Conservation (phyloP, 768 basidiomycete species). For the Macrolepiota albuminosa region DNA sequence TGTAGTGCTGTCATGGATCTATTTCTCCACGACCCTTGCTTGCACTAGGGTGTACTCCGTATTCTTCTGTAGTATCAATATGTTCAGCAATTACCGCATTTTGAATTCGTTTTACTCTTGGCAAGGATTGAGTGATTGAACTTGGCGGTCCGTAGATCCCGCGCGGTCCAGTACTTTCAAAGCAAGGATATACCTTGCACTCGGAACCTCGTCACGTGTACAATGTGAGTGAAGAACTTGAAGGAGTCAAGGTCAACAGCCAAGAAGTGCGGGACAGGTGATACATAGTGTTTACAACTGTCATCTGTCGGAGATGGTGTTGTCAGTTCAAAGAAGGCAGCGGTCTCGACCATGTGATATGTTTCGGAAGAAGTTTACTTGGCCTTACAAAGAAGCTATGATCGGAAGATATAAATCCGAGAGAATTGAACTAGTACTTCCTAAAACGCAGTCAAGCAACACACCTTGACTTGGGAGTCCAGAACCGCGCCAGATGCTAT, state of each 20-base stretch:
- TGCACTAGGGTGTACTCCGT: too few relatives aligned
- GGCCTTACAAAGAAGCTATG: background rate
- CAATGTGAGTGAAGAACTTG: background rate
- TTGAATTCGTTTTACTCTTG: background rate
- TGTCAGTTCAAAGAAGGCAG: background rate
- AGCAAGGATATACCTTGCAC: background rate
- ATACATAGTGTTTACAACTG: background rate
- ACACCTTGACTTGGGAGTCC: background rate
- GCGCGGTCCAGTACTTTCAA: background rate
- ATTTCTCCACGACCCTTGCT: background rate
- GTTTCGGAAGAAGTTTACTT: background rate
- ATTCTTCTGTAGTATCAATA: background rate
- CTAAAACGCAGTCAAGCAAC: background rate
- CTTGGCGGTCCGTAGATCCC: background rate
- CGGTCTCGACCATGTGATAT: background rate
- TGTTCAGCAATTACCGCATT: background rate
- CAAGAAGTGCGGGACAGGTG: conserved; percentile 1
- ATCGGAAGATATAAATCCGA: too few relatives aligned
- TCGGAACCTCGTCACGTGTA: background rate
- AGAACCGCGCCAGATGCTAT: background rate
- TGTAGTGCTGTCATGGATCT: background rate
- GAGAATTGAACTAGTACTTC: background rate
- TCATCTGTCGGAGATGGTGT: background rate
- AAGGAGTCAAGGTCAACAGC: background rate
- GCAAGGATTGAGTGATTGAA: background rate